phyloP scores from a whole-genome alignment of 2,329 filamentous ascomycete genomes.

The Pseudocercospora musae region DNA sequence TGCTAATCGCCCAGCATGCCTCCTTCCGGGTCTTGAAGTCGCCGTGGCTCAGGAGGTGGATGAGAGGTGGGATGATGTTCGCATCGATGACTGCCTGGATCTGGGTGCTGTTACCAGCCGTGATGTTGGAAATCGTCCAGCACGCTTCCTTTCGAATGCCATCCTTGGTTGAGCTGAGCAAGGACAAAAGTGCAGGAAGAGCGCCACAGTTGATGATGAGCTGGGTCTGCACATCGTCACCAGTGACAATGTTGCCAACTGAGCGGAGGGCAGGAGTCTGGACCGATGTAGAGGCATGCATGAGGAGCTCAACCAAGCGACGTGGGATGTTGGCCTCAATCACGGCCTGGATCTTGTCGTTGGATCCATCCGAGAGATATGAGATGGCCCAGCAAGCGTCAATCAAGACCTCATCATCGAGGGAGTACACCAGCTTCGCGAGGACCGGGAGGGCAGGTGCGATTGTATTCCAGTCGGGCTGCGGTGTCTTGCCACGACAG shows the following conservation, averaged over 20 bases:
- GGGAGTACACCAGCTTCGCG: slow-evolving; percentile 94
- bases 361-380: slow-evolving; percentile 94
- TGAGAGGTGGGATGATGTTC: slow-evolving; percentile 93
- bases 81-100: slow-evolving; percentile 96
- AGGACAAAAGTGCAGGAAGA: slow-evolving; percentile 83
- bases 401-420: slow-evolving; percentile 97
- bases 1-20: slow-evolving; percentile 99
- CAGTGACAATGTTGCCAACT: slow-evolving; percentile 97
- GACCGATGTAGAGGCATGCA: slow-evolving; percentile 97
- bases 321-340: slow-evolving; percentile 98
- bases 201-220: slow-evolving; percentile 99
- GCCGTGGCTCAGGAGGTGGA: slow-evolving; percentile 92
- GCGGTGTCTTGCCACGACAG: slow-evolving; percentile 97
- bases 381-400: slow-evolving; percentile 99
- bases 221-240: slow-evolving; percentile 97
- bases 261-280: slow-evolving; percentile 96
- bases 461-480: slow-evolving; percentile 97
- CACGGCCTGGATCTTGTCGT: slow-evolving; percentile 98
- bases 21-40: slow-evolving; percentile 99
- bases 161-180: slow-evolving; percentile 95
- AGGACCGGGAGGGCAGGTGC: slow-evolving; percentile 90
- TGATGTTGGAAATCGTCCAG: slow-evolving; percentile 99
- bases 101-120: slow-evolving; percentile 94
- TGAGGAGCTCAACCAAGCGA: slow-evolving; percentile 90
- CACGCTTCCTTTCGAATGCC: slow-evolving; percentile 98